Percentiles rank a stretch among this genome's conserved stretches.
These are phyloP conservation scores for Hebeloma cylindrosporum DNA, from an alignment of 768 basidiomycete genomes.

Conservation along the genomic window DNA sequence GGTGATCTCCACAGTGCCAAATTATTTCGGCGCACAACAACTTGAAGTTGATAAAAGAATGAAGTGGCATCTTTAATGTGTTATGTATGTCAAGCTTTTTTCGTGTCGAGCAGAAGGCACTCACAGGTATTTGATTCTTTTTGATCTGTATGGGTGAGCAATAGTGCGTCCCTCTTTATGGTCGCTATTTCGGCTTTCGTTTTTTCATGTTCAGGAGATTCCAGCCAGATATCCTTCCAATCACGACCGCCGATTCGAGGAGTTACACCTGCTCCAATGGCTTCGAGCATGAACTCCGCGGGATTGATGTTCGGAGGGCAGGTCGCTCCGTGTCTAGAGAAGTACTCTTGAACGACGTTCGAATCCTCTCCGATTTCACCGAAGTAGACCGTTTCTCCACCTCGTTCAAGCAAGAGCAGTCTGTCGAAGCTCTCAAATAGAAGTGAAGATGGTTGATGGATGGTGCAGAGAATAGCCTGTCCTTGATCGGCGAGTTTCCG, in stretches of 20 bases:
- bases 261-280: constrained; percentile 82
- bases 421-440: constrained; percentile 87
- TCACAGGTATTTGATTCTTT: constrained; percentile 48
- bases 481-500: constrained; percentile 82
- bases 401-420: constrained; percentile 64
- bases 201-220: constrained; percentile 57
- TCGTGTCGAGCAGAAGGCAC: constrained; percentile 23
- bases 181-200: constrained; percentile 43
- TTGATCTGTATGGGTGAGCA: constrained; percentile 40
- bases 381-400: constrained; percentile 93
- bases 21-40: constrained; percentile 67
- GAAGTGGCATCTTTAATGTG: constrained; percentile 62
- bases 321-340: constrained; percentile 67
- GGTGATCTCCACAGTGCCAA: constrained; percentile 79
- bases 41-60: constrained; percentile 70
- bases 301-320: constrained; percentile 83
- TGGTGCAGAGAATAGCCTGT: constrained; percentile 88
- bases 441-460: constrained; percentile 84
- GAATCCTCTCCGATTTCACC: constrained; percentile 84
- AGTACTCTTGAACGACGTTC: constrained; percentile 67
- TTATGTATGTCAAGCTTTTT: too few species aligned
- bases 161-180: constrained; percentile 49
- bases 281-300: constrained; percentile 77
- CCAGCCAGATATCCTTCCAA: constrained; percentile 85
- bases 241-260: constrained; percentile 74